Evolutionary conservation across 2,329 filamentous ascomycete species (phyloP).

Genomic region (Botrytis hyacinthi): DNA sequence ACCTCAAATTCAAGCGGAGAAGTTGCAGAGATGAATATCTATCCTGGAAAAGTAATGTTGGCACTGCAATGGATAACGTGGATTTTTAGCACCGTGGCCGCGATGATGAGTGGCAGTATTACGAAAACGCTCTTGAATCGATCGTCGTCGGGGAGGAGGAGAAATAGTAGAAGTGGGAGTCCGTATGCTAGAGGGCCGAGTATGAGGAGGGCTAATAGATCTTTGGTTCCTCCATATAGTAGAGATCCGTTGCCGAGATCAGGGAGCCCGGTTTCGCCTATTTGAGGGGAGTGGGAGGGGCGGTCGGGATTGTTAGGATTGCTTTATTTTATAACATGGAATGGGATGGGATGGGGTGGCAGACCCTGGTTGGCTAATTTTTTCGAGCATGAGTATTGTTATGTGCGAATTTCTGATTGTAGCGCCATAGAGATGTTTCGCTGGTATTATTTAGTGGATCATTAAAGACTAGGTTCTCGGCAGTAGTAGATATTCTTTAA

Average conservation of each 20-base stretch:
- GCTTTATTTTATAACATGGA: not conserved
- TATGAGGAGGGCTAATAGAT: not conserved
- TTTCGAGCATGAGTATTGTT: not conserved
- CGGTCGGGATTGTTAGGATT: not conserved
- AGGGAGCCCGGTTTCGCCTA: not conserved
- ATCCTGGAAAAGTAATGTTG: not conserved
- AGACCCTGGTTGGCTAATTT: no score
- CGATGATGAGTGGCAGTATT: constrained; percentile 8
- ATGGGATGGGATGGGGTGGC: not conserved
- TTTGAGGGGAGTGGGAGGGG: not conserved
- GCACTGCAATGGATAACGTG: constrained; percentile 15
- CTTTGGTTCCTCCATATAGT: not conserved
- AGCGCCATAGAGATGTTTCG: not conserved
- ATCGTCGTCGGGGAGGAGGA: not conserved
- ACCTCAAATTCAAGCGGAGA: not conserved
- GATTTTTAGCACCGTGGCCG: not conserved
- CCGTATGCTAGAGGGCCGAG: not conserved
- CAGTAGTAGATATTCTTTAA: not conserved
- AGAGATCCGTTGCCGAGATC: not conserved
- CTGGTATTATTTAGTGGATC: not conserved
- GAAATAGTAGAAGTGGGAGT: not conserved
- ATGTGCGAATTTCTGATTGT: not conserved
- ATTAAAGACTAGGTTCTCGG: not conserved
- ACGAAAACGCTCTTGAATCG: not conserved
- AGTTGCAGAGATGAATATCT: not conserved